Conservation (phyloP, 345 rosid species). For the Barbarea vulgaris region DNA sequence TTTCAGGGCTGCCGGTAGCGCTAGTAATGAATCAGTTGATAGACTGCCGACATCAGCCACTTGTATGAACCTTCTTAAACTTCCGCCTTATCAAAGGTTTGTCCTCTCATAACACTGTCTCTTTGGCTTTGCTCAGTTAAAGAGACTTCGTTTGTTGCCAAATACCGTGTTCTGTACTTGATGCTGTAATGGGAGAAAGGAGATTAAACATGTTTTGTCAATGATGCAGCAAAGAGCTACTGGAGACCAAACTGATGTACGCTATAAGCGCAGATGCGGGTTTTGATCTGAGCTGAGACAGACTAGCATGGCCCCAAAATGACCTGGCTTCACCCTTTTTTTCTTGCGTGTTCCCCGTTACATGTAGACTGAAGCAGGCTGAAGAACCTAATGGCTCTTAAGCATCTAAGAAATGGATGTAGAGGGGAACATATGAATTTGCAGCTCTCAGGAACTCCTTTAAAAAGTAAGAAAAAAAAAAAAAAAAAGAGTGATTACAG, state of each 20-base stretch:
- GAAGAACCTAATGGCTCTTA: conserved; percentile 2
- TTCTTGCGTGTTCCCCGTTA: neutral
- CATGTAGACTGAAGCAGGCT: conserved; percentile 13
- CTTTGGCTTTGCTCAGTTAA: neutral
- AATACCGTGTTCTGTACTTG: conserved; percentile 1
- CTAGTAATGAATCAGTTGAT: conserved; percentile 65
- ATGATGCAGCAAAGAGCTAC: conserved; percentile 86
- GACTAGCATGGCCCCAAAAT: neutral
- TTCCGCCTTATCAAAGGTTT: conserved; percentile 97
- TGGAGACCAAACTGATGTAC: conserved; percentile 79
- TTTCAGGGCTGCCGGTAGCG: conserved; percentile 29
- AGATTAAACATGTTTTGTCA: conserved; percentile 10
- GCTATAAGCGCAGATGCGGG: conserved; percentile 98
- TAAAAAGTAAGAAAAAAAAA: neutral
- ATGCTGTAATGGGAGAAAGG: conserved; percentile 14
- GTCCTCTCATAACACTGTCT: conserved; percentile 31
- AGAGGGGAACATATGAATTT: conserved; percentile 4
- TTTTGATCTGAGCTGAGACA: conserved; percentile 83
- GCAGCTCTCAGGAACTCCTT: neutral
- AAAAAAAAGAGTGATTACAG: neutral
- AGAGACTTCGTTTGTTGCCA: neutral
- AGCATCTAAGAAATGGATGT: neutral
- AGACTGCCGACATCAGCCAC: conserved; percentile 96
- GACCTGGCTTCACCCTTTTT: neutral
- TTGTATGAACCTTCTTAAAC: conserved; percentile 99